Evolutionary conservation across 2,329 filamentous ascomycete genomes (phyloP).

Genomic region (Nigrograna mackinnonii): DNA sequence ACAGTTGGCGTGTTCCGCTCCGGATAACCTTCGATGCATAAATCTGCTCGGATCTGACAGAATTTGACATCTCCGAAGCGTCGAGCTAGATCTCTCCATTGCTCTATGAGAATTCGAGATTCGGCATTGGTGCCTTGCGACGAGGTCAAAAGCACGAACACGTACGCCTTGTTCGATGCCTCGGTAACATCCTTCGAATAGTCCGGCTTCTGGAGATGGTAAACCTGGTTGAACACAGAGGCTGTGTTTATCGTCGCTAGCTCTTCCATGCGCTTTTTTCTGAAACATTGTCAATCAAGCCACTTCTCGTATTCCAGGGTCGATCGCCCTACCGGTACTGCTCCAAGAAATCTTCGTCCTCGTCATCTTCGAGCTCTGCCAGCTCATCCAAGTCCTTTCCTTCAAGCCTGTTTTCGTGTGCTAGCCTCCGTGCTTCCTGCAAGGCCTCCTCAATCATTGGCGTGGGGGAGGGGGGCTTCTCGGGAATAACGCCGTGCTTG

Average conservation of each 20-base stretch:
- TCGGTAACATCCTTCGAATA: slow-evolving; percentile 92
- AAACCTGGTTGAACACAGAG: slow-evolving; percentile 85
- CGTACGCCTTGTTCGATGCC: slow-evolving; percentile 70
- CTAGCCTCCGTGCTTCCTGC: slow-evolving; percentile 76
- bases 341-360: slow-evolving; percentile 91
- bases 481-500: slow-evolving; percentile 95
- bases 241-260: slow-evolving; percentile 74
- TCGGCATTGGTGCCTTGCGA: slow-evolving; percentile 80
- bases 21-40: slow-evolving; percentile 96
- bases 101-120: slow-evolving; percentile 78
- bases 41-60: slow-evolving; percentile 87
- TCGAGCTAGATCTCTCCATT: slow-evolving; percentile 81
- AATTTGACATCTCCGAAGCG: slow-evolving; percentile 97
- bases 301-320: not conserved
- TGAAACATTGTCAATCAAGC: slow-evolving; percentile 25
- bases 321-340: slow-evolving; percentile 65
- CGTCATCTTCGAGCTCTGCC: slow-evolving; percentile 89
- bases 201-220: slow-evolving; percentile 91
- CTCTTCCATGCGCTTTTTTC: slow-evolving; percentile 83
- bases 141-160: slow-evolving; percentile 81
- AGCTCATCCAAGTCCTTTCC: slow-evolving; percentile 94
- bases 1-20: slow-evolving; percentile 95
- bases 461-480: slow-evolving; percentile 93
- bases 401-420: slow-evolving; percentile 90
- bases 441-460: slow-evolving; percentile 96